Evolutionary conservation across 148 eudicot genomes (phyloP), one percentile per base, ranked within the genome.

Genomic region (Silene uniflora): DNA sequence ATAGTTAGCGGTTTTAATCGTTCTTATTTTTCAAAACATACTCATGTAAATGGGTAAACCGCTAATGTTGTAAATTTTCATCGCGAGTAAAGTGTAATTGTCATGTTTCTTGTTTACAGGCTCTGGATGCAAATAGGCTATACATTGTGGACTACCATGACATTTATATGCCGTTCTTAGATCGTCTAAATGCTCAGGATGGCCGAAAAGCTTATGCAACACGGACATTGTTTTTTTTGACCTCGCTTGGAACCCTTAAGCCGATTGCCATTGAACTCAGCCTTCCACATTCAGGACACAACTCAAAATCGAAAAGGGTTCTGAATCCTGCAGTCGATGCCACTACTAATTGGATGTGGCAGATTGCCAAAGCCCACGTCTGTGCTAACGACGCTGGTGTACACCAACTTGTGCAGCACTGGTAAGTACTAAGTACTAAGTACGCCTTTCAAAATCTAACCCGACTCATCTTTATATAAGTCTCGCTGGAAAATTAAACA

Each of bases 181-280:
- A 94, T 29, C 80, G 86, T 7, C 87, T 94, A 18, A 94, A 94
- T 65, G 83, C 96, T 23, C 79, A 90, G 58, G 98, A 94, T 78
- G 98, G 97, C 27, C 89, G 92, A 0, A 86, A 90, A 84, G 63
- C 93, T 58, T 92, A 94, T 64, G 98, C 98, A 6, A 92, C 98
- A 2, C 88, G 97, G 0, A 89, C 98, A 11, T 25, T 94, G 3
- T 87, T 89, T 73, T 90, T 90, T 92, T 83, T 85, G 85, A 88
- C 89, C 42, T 78, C 86, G 14, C 11, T 78, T 2, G 96, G 93
- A 49, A 94, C 98, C 12, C 91, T 94, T 10, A 92, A 84, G 76
- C 97, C 98, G 44, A 84, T 94, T 55, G 97, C 97, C n/a, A 94
- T 94, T n/a, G 98, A 94, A 86, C 93, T 94, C 21, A 85, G 96